Conservation (phyloP, 148 eudicot species). For the Arctostaphylos glauca region DNA sequence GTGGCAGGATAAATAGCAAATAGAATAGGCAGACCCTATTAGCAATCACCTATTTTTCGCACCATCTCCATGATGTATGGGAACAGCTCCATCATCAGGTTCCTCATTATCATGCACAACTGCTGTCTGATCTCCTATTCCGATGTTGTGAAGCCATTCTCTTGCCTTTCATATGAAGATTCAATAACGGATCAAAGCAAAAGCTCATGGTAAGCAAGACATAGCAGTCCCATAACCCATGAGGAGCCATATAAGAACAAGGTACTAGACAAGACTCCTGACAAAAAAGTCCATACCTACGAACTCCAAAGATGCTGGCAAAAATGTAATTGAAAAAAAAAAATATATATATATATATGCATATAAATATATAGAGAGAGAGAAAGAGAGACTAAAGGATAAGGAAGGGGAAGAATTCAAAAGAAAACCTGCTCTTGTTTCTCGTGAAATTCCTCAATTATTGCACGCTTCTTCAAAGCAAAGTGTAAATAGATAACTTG, state of each 20-base stretch:
- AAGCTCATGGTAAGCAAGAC: not conserved
- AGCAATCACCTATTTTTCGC: constrained; percentile 64
- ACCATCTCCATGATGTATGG: constrained; percentile 62
- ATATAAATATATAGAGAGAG: not conserved
- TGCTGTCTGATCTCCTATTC: constrained; percentile 80
- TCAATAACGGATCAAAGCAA: not conserved
- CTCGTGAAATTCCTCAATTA: constrained; percentile 83
- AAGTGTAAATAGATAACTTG: constrained; percentile 85
- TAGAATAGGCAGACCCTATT: constrained; percentile 11
- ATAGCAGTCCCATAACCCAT: not conserved
- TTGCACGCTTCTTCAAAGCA: constrained; percentile 77
- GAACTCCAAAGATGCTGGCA: not conserved
- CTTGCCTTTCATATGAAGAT: constrained; percentile 50
- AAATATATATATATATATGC: not conserved
- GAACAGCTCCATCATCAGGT: constrained; percentile 72
- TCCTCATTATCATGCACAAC: constrained; percentile 85
- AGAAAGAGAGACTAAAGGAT: not conserved
- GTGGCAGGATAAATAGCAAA: constrained; percentile 3
- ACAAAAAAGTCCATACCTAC: not conserved
- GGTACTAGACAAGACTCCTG: not conserved
- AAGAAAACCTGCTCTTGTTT: constrained; percentile 83
- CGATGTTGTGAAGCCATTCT: constrained; percentile 98
- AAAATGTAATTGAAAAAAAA: not conserved
- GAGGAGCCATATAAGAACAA: not conserved
- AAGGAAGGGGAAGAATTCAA: not conserved